A percentile compares a stretch with the other conserved stretches of the same genome.
These are phyloP conservation scores for Aspergillus sclerotiicarbonarius DNA, from an alignment of 495 filamentous ascomycete genomes.

Conservation along the genomic window DNA sequence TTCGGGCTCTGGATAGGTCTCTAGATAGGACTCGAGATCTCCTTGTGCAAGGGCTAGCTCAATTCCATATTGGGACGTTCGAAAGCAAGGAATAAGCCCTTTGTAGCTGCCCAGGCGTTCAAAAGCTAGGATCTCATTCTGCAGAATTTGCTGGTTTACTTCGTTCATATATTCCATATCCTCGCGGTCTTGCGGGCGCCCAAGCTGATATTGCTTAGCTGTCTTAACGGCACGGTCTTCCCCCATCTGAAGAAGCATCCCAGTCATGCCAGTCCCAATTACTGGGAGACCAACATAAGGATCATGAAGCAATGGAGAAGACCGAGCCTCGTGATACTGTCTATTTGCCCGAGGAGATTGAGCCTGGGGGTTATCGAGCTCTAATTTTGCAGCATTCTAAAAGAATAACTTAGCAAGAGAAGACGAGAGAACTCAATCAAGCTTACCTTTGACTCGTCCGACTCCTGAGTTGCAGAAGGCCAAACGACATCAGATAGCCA, in stretches of 20 bases:
- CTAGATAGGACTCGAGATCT: conserved; percentile 19
- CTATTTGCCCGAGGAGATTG: no score
- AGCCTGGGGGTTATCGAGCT: not conserved
- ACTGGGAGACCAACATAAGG: conserved; percentile 15
- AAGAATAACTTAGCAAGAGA: no score
- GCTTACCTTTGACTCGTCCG: no score
- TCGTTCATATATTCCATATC: conserved; percentile 19
- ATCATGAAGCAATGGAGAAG: no score
- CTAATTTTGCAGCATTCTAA: no score
- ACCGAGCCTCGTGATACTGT: no score
- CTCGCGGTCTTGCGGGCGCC: not conserved
- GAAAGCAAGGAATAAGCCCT: conserved; percentile 19
- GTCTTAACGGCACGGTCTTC: conserved; percentile 19
- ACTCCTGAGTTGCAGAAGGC: no score
- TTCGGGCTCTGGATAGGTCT: conserved; percentile 11
- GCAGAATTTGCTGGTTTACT: conserved; percentile 15
- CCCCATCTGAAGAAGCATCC: conserved; percentile 9
- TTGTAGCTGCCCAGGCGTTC: conserved; percentile 17
- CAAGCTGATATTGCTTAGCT: conserved; percentile 15
- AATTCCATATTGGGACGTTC: conserved; percentile 19
- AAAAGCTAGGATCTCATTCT: conserved; percentile 17
- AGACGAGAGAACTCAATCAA: no score
- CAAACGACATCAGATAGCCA: no score
- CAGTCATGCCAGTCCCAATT: conserved; percentile 18
- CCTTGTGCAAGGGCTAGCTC: conserved; percentile 19